Base-by-base conservation (phyloP, 2,329 filamentous ascomycete species). In the Dryadomyces sulphureus region DNA sequence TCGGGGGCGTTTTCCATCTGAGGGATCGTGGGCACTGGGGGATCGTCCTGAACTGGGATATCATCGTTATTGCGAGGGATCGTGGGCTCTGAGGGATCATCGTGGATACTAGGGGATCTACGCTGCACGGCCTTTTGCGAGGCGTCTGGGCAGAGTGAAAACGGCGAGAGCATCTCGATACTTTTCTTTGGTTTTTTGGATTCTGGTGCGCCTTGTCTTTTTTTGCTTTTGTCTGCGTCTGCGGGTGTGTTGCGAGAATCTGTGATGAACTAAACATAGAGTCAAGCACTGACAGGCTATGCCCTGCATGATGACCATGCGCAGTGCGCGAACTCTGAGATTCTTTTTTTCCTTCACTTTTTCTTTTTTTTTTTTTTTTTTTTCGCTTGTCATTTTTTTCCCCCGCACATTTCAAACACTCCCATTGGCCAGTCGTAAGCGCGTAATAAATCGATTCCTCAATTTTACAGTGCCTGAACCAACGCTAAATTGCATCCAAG, bases 211-310 rank as follows among this genome's bases (percentile, higher is more conserved):
- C n/a, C 16, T 32, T 14, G 27, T 32, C 9, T 32, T 32, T 14
- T 30, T 30, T 30, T 30, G 25, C 34, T 12, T 11, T 17, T 36
- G 34, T 36, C 12, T n/a, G 34, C 34, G 17, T 12, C 5, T 8
- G 12, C 12, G 34, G 34, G 5, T n/a, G 9, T 36, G 16, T 19
- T 30, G 27, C 27, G 16, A n/a, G 16, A 17, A 16, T 36, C 34
- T 36, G 17, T 94, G 89, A 95, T 94, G 88, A 94, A 77, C 81
- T 71, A 74, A 82, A 78, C 70, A 89, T 89, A 94, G 89, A 95
- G 88, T 95, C 88, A 95, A 95, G 88, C 88, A 86, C 89, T 84
- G 85, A 94, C 77, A 52, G 56, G 57, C 60, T 60, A 60, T 12
- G 55, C 55, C 56, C 58, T 55, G 55, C 52, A 55, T 61, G 61